Conservation (phyloP, 176 grass and related monocot genomes). For the Eleusine coracana region DNA sequence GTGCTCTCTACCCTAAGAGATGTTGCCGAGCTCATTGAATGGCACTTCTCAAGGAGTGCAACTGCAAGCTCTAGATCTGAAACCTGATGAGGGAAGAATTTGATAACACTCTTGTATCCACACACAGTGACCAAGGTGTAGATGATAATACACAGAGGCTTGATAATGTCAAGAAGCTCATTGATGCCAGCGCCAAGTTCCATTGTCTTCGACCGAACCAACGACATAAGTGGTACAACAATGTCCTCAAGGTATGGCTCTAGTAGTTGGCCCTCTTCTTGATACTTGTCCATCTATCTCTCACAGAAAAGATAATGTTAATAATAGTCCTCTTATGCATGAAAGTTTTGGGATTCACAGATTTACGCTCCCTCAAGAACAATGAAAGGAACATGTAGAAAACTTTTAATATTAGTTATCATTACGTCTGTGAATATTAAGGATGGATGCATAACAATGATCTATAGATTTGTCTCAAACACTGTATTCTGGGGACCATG, state of each 20-base stretch:
- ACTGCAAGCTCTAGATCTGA: constrained; percentile 91
- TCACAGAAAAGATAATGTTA: neutral
- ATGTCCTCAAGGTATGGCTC: constrained; percentile 90
- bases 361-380: constrained; percentile 3
- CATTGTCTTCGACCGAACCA: constrained; percentile 72
- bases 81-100: constrained; percentile 96
- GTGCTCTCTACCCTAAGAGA: constrained; percentile 89
- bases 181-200: constrained; percentile 46
- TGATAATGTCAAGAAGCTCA: constrained; percentile 69
- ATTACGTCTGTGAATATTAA: neutral
- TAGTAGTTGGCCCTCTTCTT: constrained; percentile 93
- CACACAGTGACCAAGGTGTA: constrained; percentile 88
- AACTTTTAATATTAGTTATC: neutral
- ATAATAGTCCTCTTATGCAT: constrained; percentile 29
- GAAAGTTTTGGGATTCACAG: constrained; percentile 12
- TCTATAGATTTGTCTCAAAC: neutral
- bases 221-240: constrained; percentile 71
- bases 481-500: neutral
- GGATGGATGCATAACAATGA: neutral
- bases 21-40: constrained; percentile 52
- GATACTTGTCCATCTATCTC: constrained; percentile 95
- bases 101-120: constrained; percentile 87
- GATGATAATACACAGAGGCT: constrained; percentile 93
- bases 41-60: constrained; percentile 78
- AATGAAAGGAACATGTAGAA: neutral